Conservation (phyloP, 2,329 filamentous ascomycete genomes). For the Xylariomycetidae sp. region DNA sequence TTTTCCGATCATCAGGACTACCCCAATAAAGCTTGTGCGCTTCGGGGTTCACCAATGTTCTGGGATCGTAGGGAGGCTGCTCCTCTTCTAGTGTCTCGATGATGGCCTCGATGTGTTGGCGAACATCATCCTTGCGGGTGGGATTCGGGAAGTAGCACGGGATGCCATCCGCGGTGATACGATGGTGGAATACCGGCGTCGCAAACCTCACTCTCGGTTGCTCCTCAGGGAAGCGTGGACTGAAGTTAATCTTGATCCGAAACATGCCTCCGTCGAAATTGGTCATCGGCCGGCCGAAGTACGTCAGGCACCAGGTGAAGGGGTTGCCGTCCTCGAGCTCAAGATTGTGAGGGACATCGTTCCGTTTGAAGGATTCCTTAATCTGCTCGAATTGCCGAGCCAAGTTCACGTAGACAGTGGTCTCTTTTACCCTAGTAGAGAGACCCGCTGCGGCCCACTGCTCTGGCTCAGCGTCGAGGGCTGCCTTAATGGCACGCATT, state of each 20-base stretch:
- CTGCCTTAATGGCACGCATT: conserved; percentile 60
- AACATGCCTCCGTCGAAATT: conserved; percentile 90
- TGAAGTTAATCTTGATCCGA: conserved; percentile 71
- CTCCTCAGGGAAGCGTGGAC: conserved; percentile 78
- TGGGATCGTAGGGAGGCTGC: conserved; percentile 79
- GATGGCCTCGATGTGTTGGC: conserved; percentile 77
- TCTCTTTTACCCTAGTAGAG: conserved; percentile 56
- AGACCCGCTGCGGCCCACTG: conserved; percentile 67
- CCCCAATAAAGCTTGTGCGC: conserved; percentile 87
- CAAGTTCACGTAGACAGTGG: conserved; percentile 73
- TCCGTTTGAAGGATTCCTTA: conserved; percentile 64
- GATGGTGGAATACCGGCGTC: conserved; percentile 80
- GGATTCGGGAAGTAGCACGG: conserved; percentile 71
- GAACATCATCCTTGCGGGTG: conserved; percentile 64
- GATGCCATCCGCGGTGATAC: conserved; percentile 72
- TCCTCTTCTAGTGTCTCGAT: conserved; percentile 82
- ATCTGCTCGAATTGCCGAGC: conserved; percentile 81
- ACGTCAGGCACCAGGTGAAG: conserved; percentile 82
- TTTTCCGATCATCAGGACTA: conserved; percentile 67
- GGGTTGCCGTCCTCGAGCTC: conserved; percentile 75
- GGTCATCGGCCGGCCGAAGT: conserved; percentile 88
- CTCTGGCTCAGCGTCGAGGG: conserved; percentile 64
- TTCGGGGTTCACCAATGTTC: conserved; percentile 80
- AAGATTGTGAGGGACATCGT: conserved; percentile 68
- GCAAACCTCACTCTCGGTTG: conserved; percentile 79